Conservation (phyloP, 768 basidiomycete genomes). For the Glaciozyma martinii region DNA sequence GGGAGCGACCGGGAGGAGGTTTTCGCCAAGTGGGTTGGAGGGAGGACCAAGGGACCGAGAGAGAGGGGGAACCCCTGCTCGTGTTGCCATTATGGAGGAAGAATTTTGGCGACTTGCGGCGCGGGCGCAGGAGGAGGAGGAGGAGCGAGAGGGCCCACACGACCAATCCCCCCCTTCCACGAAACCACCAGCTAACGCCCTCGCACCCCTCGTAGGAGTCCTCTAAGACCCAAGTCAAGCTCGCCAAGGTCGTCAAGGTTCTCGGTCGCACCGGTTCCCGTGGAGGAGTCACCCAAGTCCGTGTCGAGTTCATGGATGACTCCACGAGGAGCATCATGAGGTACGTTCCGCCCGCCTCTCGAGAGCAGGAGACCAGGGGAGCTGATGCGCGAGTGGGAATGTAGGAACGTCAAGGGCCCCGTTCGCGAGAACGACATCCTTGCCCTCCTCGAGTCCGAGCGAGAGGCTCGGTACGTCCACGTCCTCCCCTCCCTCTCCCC, state of each 20-base stretch:
- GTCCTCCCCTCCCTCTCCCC: background rate
- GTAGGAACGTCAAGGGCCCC: slow-evolving; percentile 86
- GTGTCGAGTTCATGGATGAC: slow-evolving; percentile 99
- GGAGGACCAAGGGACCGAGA: too few relatives aligned
- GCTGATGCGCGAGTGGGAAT: background rate
- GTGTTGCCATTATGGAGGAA: too few relatives aligned
- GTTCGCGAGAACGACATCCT: slow-evolving; percentile 93
- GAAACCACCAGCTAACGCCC: background rate
- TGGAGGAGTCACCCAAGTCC: slow-evolving; percentile 98
- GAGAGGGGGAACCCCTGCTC: too few relatives aligned
- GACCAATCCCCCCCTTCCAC: too few relatives aligned
- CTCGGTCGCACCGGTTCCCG: slow-evolving; percentile 97
- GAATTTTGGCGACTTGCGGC: too few relatives aligned
- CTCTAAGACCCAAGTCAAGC: slow-evolving; percentile 80
- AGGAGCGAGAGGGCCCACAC: too few relatives aligned
- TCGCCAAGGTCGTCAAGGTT: slow-evolving; percentile 76
- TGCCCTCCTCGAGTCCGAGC: slow-evolving; percentile 92
- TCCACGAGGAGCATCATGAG: slow-evolving; percentile 90
- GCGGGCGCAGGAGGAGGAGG: too few relatives aligned
- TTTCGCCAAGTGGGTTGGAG: too few relatives aligned
- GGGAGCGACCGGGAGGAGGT: too few relatives aligned
- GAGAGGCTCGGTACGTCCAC: slow-evolving; percentile 86
- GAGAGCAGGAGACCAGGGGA: background rate
- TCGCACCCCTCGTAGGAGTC: slow-evolving; percentile 15
- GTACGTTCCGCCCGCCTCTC: slow-evolving; percentile 3